Evolutionary conservation across 148 eudicot species (phyloP).

Genomic region (Vaccinium corymbosum): DNA sequence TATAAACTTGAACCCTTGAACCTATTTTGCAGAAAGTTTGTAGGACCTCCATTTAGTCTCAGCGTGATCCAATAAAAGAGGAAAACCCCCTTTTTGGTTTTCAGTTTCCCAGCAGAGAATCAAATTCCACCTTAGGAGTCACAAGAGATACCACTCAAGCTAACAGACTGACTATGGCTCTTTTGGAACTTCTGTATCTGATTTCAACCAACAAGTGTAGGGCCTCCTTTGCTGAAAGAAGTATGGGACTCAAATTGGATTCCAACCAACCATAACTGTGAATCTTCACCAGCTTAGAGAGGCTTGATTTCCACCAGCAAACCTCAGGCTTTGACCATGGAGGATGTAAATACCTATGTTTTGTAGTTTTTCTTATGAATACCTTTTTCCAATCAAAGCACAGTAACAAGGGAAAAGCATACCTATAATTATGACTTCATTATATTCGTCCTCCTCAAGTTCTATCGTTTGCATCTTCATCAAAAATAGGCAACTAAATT

Average conservation of each 20-base stretch:
- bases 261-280: background rate
- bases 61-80: background rate
- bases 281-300: background rate
- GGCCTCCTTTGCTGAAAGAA: background rate
- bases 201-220: background rate
- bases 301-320: background rate
- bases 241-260: background rate
- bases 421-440: background rate
- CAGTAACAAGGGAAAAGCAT: background rate
- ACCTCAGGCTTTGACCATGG: background rate
- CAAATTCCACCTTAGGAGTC: background rate
- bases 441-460: background rate
- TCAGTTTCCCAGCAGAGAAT: background rate
- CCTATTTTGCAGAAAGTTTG: background rate
- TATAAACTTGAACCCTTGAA: constrained; percentile 7
- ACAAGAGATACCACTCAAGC: constrained; percentile 1
- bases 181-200: background rate
- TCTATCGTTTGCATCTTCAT: background rate
- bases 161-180: background rate
- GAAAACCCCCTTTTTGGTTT: background rate
- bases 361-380: background rate
- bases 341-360: background rate
- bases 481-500: background rate
- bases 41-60: background rate
- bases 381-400: background rate